Conservation (phyloP, 2,329 filamentous ascomycete species). For the Fusarium sp. region DNA sequence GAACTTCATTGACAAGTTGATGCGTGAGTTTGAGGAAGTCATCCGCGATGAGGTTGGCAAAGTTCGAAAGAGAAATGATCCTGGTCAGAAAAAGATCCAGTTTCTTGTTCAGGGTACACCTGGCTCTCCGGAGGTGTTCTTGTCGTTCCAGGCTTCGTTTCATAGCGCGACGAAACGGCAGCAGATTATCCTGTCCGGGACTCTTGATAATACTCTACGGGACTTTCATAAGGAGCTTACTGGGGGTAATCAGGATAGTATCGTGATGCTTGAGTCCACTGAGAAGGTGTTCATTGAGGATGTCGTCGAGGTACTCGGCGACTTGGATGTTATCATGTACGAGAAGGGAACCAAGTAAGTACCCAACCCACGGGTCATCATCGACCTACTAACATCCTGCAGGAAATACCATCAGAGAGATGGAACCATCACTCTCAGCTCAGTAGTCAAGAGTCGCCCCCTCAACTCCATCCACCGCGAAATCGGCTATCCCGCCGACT, state of each 20-base stretch:
- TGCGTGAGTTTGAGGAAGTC: conserved; percentile 42
- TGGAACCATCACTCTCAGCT: conserved; percentile 35
- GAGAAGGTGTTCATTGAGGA: not conserved
- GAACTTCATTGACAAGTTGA: conserved; percentile 51
- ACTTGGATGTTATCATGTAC: not conserved
- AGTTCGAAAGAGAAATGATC: conserved; percentile 47
- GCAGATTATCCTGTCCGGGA: conserved; percentile 44
- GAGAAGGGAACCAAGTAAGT: conserved; percentile 18
- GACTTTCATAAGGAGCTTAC: not conserved
- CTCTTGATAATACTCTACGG: not conserved
- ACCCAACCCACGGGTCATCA: rapidly evolving
- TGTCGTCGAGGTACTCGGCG: not conserved
- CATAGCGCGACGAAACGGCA: conserved; percentile 46
- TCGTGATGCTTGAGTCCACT: conserved; percentile 25
- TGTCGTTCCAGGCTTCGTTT: conserved; percentile 52
- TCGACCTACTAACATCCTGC: not conserved
- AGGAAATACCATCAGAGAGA: conserved; percentile 34
- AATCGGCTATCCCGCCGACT: conserved; percentile 45
- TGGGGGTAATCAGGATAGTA: not conserved
- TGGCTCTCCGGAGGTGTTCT: conserved; percentile 45
- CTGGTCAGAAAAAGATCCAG: conserved; percentile 45
- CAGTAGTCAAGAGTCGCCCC: conserved; percentile 45
- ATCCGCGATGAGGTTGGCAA: conserved; percentile 43
- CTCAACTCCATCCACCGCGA: conserved; percentile 48
- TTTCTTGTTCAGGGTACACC: conserved; percentile 50